Evolutionary conservation across 805 yeast species (phyloP).

Genomic region (Pichia paraexigua): DNA sequence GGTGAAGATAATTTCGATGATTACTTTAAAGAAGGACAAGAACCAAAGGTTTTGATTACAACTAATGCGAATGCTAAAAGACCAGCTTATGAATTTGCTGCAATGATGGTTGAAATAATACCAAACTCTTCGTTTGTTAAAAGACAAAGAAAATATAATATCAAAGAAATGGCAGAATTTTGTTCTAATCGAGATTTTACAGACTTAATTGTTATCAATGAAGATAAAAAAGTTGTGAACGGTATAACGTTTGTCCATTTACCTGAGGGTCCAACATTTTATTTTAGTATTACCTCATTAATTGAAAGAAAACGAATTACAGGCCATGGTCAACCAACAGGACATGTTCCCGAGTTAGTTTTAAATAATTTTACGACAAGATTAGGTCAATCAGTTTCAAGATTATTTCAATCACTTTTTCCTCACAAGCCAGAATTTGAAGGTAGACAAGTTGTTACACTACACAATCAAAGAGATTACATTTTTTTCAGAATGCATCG

Average conservation of each 20-base stretch:
- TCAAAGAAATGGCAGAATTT: conserved; percentile 80
- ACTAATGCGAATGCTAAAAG: conserved; percentile 83
- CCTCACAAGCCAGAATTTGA: conserved; percentile 91
- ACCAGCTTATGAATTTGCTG: conserved; percentile 85
- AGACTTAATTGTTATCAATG: conserved; percentile 82
- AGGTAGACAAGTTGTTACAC: conserved; percentile 91
- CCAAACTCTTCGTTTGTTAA: conserved; percentile 85
- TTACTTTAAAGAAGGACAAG: conserved; percentile 42
- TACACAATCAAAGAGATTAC: conserved; percentile 94
- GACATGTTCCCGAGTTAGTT: conserved; percentile 85
- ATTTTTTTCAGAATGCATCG: conserved; percentile 94
- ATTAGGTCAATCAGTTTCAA: conserved; percentile 87
- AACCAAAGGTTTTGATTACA: conserved; percentile 85
- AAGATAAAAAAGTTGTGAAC: conserved; percentile 85
- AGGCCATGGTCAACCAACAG: conserved; percentile 89
- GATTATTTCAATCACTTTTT: conserved; percentile 83
- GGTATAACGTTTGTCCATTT: conserved; percentile 90
- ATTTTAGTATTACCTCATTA: conserved; percentile 75
- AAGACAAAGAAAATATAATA: conserved; percentile 73
- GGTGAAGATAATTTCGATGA: conserved; percentile 58
- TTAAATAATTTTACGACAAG: conserved; percentile 89
- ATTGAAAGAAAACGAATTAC: conserved; percentile 64
- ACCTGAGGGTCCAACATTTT: conserved; percentile 93
- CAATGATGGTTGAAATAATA: conserved; percentile 69
- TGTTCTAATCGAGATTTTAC: conserved; percentile 82